phyloP scores from a whole-genome alignment of 306 rosid genomes.

The Lathyrus sativus region DNA sequence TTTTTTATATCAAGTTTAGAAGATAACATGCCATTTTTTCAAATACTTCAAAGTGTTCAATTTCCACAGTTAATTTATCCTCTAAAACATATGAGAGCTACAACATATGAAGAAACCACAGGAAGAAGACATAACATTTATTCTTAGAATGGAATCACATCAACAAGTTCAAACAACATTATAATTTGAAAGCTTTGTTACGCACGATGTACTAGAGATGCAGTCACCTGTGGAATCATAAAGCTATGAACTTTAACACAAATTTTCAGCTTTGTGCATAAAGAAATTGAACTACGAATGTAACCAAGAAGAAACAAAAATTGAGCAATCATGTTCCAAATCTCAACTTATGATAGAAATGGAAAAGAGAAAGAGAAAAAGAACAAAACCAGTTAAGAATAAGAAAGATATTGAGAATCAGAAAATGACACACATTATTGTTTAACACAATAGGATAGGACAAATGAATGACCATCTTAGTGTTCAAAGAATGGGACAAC shows the following conservation, averaged over 20 bases:
- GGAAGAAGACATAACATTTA: conserved; percentile 33
- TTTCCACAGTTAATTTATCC: conserved; percentile 53
- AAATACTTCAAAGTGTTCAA: conserved; percentile 79
- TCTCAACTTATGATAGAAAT: conserved; percentile 32
- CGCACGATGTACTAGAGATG: conserved; percentile 56
- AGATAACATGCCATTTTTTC: conserved; percentile 76
- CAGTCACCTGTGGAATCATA: conserved; percentile 71
- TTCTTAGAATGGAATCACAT: conserved; percentile 50
- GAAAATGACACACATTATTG: conserved; percentile 93
- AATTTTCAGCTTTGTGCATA: conserved; percentile 45
- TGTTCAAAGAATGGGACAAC: too few relatives aligned
- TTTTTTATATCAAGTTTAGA: conserved; percentile 50
- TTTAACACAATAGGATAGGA: conserved; percentile 84
- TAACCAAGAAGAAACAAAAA: conserved; percentile 41
- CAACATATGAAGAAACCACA: conserved; percentile 65
- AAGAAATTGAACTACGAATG: conserved; percentile 49
- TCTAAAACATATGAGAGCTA: conserved; percentile 58
- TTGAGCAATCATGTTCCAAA: conserved; percentile 31
- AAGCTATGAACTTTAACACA: conserved; percentile 48
- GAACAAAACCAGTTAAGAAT: conserved; percentile 72
- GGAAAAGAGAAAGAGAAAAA: conserved; percentile 77
- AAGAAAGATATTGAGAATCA: conserved; percentile 94
- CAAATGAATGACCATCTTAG: conserved; percentile 96
- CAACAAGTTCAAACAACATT: conserved; percentile 47
- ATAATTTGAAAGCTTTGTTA: conserved; percentile 69